Conservation (phyloP, 306 rosid species). For the Abrus pulchellus region DNA sequence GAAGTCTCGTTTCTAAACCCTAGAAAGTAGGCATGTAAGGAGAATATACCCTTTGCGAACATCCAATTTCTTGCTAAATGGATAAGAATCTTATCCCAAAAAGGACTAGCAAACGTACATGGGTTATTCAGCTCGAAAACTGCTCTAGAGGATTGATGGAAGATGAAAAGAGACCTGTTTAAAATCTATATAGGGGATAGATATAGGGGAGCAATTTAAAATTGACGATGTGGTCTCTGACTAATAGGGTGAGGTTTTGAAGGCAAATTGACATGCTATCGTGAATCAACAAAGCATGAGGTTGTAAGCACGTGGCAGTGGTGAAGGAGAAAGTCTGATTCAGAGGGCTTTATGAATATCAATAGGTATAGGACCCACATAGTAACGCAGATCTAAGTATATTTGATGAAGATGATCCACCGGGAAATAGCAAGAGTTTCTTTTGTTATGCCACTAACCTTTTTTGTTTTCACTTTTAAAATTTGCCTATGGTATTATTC, state of each 20-base stretch:
- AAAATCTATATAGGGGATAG: background rate
- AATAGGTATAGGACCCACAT: too few species aligned
- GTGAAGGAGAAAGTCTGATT: too few species aligned
- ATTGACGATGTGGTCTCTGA: background rate
- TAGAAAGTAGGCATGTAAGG: background rate
- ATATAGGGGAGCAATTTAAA: background rate
- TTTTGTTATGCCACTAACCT: too few species aligned
- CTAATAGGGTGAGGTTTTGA: background rate
- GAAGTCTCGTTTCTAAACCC: background rate
- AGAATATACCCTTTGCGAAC: background rate
- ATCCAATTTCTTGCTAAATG: background rate
- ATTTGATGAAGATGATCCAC: too few species aligned
- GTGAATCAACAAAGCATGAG: constrained; percentile 18
- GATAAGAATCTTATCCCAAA: background rate
- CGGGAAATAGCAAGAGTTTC: too few species aligned
- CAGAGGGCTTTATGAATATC: too few species aligned
- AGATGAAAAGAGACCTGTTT: background rate
- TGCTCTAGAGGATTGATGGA: background rate
- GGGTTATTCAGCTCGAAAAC: background rate
- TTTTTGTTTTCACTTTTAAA: too few species aligned
- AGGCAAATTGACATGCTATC: background rate
- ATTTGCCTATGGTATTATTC: too few species aligned
- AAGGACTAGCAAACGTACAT: background rate
- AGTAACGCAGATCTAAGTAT: too few species aligned
- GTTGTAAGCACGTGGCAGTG: too few species aligned